Evolutionary conservation across 495 filamentous ascomycete species (phyloP).

Genomic region (Podospora pseudocomata): DNA sequence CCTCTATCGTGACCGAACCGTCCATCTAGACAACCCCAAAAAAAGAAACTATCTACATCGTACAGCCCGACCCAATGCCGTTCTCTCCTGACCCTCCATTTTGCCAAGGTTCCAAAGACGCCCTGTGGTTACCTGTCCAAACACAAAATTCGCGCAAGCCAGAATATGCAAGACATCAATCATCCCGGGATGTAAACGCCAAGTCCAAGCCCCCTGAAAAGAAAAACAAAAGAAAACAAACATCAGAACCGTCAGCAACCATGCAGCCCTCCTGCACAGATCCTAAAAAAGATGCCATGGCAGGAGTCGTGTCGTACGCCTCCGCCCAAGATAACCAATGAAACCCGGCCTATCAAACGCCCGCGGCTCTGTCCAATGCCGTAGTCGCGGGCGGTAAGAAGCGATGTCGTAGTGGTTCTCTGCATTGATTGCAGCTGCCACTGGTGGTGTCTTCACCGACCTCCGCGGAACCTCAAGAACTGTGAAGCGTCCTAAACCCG

Average conservation of each 20-base stretch:
- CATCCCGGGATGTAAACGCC: neutral
- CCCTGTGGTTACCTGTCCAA: neutral
- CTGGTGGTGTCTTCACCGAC: neutral
- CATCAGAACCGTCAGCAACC: neutral
- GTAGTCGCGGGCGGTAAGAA: neutral
- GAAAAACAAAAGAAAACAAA: neutral
- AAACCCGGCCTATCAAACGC: neutral
- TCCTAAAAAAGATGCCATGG: neutral
- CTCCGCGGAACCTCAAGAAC: slow-evolving; percentile 33
- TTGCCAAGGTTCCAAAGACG: neutral
- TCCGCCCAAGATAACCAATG: neutral
- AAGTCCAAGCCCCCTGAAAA: slow-evolving; percentile 6
- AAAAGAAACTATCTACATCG: neutral
- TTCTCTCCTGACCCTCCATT: neutral
- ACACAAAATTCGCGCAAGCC: slow-evolving; percentile 7
- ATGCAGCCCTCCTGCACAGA: neutral
- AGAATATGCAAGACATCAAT: slow-evolving; percentile 4
- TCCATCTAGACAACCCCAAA: neutral
- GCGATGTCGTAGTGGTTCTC: neutral
- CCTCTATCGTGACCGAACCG: slow-evolving; percentile 1
- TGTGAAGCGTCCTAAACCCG: slow-evolving; percentile 69
- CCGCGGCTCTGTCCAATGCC: slow-evolving; percentile 3
- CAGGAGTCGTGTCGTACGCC: neutral
- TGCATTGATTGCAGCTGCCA: neutral
- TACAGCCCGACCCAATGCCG: neutral